phyloP scores from a whole-genome alignment of 495 filamentous ascomycete species.

The Hypoxylon cercidicola region DNA sequence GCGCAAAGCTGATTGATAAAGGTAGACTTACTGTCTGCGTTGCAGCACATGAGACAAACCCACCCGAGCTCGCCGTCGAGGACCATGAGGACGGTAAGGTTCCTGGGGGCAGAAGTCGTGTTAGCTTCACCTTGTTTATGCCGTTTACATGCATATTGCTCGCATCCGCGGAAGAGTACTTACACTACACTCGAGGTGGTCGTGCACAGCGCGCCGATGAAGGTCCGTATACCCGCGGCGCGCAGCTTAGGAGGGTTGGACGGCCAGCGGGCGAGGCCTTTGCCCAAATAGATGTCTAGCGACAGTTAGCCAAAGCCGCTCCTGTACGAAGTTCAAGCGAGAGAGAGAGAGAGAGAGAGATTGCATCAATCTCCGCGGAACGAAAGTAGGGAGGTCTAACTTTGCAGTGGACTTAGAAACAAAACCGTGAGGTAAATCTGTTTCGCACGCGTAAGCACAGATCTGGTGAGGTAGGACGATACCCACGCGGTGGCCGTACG shows the following conservation, averaged over 20 bases:
- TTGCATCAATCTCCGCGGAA: not conserved
- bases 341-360: not conserved
- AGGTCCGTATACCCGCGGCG: conserved; percentile 57
- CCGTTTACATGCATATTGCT: not conserved
- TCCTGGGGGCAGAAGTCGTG: conserved; percentile 43
- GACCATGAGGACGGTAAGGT: conserved; percentile 61
- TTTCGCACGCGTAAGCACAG: conserved; percentile 7
- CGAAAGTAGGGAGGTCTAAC: conserved; percentile 40
- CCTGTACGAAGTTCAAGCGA: not conserved
- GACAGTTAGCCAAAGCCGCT: not conserved
- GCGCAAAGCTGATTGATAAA: not conserved
- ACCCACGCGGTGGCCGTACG: conserved; percentile 38
- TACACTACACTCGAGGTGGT: conserved; percentile 60
- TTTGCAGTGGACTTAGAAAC: conserved; percentile 59
- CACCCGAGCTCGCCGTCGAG: conserved; percentile 65
- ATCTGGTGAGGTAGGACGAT: not conserved
- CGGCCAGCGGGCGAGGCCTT: conserved; percentile 45
- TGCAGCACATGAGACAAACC: conserved; percentile 67
- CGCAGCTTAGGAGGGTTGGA: conserved; percentile 49
- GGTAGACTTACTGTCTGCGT: conserved; percentile 58
- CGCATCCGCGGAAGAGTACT: conserved; percentile 11
- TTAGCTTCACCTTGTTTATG: conserved; percentile 4
- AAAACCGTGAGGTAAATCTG: conserved; percentile 63
- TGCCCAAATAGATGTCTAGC: conserved; percentile 55
- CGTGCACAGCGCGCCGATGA: conserved; percentile 61